Conservation (phyloP, 2,329 filamentous ascomycete genomes). For the Akanthomyces lecanii region DNA sequence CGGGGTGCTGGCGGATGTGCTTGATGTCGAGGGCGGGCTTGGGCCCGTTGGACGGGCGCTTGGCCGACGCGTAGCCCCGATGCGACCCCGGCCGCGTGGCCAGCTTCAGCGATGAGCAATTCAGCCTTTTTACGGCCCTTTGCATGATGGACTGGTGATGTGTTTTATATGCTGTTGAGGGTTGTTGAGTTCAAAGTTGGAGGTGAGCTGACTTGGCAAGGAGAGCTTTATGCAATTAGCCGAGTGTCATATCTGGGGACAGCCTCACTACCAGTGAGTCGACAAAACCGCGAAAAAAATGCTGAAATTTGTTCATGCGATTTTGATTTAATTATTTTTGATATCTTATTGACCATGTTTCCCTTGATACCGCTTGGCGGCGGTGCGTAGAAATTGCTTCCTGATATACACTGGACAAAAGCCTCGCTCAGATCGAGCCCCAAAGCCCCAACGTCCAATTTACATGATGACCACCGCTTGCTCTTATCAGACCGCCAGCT, state of each 20-base stretch:
- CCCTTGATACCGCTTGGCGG: background rate
- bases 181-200: slow-evolving; percentile 7
- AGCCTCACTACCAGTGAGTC: background rate
- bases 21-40: slow-evolving; percentile 77
- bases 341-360: background rate
- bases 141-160: slow-evolving; percentile 29
- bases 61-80: slow-evolving; percentile 26
- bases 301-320: background rate
- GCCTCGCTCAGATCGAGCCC: slow-evolving; percentile 42
- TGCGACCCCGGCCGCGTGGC: slow-evolving; percentile 17
- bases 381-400: background rate
- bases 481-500: slow-evolving; percentile 43
- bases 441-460: slow-evolving; percentile 62
- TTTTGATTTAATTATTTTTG: background rate
- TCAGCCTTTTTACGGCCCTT: slow-evolving; percentile 25
- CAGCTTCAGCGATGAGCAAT: slow-evolving; percentile 23
- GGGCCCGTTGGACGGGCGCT: slow-evolving; percentile 66
- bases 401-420: background rate
- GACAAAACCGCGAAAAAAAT: background rate
- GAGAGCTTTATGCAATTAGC: slow-evolving; percentile 31
- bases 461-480: slow-evolving; percentile 35
- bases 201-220: slow-evolving; percentile 19
- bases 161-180: slow-evolving; percentile 16
- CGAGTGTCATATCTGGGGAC: slow-evolving; percentile 19
- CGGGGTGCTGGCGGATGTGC: slow-evolving; percentile 81